Evolutionary conservation across 495 filamentous ascomycete species (phyloP).

Genomic region (Podospora bellae-mahoneyi): DNA sequence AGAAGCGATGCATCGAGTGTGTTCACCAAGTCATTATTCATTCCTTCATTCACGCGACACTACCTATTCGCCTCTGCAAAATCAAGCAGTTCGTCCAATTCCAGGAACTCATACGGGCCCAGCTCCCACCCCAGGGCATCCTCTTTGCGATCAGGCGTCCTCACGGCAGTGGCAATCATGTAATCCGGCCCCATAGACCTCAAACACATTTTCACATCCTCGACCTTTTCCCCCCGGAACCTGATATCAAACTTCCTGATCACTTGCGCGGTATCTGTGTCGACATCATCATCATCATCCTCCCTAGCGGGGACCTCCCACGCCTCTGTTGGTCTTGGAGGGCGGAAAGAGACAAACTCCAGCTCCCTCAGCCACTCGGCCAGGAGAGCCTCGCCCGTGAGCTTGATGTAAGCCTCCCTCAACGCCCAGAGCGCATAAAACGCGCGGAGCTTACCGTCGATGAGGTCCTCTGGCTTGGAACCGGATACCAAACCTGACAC

Average conservation of each 20-base stretch:
- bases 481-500: slow-evolving; percentile 24
- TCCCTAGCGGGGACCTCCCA: slow-evolving; percentile 24
- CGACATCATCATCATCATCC: slow-evolving; percentile 20
- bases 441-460: slow-evolving; percentile 53
- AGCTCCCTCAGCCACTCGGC: slow-evolving; percentile 69
- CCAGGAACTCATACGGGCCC: slow-evolving; percentile 37
- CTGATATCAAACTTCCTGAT: slow-evolving; percentile 36
- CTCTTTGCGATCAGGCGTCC: slow-evolving; percentile 37
- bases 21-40: background rate
- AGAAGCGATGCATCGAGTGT: background rate
- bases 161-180: slow-evolving; percentile 47
- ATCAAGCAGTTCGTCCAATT: slow-evolving; percentile 37
- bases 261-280: slow-evolving; percentile 24
- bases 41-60: background rate
- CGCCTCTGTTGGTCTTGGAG: slow-evolving; percentile 29
- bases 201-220: slow-evolving; percentile 46
- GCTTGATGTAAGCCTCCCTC: slow-evolving; percentile 90
- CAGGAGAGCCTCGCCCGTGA: slow-evolving; percentile 83
- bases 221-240: slow-evolving; percentile 37
- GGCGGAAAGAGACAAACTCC: slow-evolving; percentile 38
- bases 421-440: slow-evolving; percentile 90
- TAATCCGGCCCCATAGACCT: slow-evolving; percentile 42
- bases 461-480: slow-evolving; percentile 21
- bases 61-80: slow-evolving; percentile 34
- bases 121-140: slow-evolving; percentile 39